Base-by-base conservation (phyloP, 257 asterid species). In the Scutellaria baicalensis region DNA sequence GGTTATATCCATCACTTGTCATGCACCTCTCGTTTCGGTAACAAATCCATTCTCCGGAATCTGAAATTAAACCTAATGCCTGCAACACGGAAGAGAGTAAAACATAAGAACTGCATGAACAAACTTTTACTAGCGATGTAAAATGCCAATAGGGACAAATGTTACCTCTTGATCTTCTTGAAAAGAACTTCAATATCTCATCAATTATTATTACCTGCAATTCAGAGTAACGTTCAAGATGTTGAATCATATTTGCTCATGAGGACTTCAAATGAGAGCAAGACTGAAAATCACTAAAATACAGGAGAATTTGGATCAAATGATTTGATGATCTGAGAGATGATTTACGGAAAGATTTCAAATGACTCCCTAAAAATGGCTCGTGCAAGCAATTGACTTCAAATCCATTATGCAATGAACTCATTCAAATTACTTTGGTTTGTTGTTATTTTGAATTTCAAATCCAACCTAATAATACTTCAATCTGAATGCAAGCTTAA, bases 201-300 rank as follows among this genome's bases (percentile, higher is more conserved):
- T 94, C 99, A 20, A 94, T 91, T 58, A 94, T 75, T 76, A 94
- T 91, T 66, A 91, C 99, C 96, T 93, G 86, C 72, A 85, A 66
- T 40, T 65, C 48, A 40, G 72, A 49, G 68, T 51, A 6, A 12
- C 48, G 20, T 11, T 42, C 20, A 55, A 57, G 9, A 57, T 23
- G 58, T 56, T 52, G 8, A 47, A 21, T 20, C 3, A 23, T 17
- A 35, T 33, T 8, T 55, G 64, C 49, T 12, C 9, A 27, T 27
- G 33, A 27, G 33, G 33, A 27, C 33, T 27, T 27, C 33, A 27
- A 27, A 27, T 2, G 33, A 27, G 33, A 27, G 33, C 33, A 27
- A 27, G 33, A 27, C 4, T 27, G 33, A 27, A 27, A 27, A 3
- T 27, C 33, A 27, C 33, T 27, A 27, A 27, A 27, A 27, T 27